Conservation (phyloP, 108 stramenopile genomes). For the Pseudonitzschia pungens region DNA sequence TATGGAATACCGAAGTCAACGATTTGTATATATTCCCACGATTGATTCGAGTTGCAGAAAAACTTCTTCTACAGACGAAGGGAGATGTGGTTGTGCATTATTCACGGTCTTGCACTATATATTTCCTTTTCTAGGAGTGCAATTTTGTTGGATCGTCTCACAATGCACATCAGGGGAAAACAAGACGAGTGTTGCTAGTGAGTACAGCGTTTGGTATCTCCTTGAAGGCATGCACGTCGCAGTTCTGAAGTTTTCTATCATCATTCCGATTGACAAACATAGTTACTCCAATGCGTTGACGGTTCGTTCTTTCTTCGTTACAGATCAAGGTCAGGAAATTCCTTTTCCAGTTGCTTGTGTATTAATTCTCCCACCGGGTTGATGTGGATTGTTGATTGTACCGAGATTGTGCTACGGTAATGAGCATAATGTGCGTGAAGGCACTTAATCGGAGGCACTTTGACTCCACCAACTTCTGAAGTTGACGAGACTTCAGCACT, state of each 20-base stretch:
- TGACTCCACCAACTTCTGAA: neutral
- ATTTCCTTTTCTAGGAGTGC: too few relatives aligned
- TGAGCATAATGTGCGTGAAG: conserved; percentile 81
- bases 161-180: too few relatives aligned
- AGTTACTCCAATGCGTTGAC: neutral
- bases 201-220: neutral
- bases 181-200: neutral
- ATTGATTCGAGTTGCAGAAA: too few relatives aligned
- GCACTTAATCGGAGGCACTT: conserved; percentile 63
- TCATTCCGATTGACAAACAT: neutral
- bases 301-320: conserved; percentile 15
- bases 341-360: conserved; percentile 40
- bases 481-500: neutral
- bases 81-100: too few relatives aligned
- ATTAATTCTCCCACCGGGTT: conserved; percentile 64
- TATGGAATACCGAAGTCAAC: too few relatives aligned
- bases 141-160: too few relatives aligned
- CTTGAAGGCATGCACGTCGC: neutral
- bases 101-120: too few relatives aligned
- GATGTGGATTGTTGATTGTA: neutral
- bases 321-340: conserved; percentile 52
- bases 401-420: conserved; percentile 46
- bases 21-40: too few relatives aligned
- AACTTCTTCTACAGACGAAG: too few relatives aligned
- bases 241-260: neutral